Base-by-base conservation (phyloP, 345 rosid genomes). In the Aurinia saxatilis region DNA sequence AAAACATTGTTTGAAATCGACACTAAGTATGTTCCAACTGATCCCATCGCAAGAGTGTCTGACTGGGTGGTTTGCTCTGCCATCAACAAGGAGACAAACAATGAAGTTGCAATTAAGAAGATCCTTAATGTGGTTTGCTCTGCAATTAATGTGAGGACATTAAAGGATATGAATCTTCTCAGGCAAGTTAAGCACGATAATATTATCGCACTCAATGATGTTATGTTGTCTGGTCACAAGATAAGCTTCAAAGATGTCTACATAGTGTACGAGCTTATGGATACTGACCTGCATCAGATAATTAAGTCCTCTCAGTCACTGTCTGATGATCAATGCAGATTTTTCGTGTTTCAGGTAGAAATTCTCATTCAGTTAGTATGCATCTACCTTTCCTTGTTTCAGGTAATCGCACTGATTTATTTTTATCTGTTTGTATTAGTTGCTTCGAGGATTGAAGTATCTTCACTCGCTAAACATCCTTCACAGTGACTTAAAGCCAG, bases 31-130 rank as follows among this genome's bases (percentile, higher is more conserved):
- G 38, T 86, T 57, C 91, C 95, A 3, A 84, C 86, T 71, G 82
- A 86, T 73, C 95, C 96, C 2, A 70, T 88, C 17, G 96, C 90
- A 9, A 74, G 84, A 39, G 96, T 90, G 40, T 90, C 93, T 6
- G 84, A 84, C 44, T 90, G 96, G 8, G 73, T 85, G 7, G 93
- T 88, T 14, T 88, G 90, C 70, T 85, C 96, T 62, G 80, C 93
- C 14, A 60, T 79, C 57, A 84, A 88, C 67, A 73, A 55, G 15
- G 90, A 85, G 41, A 80, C 80, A 23, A 79, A 78, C 8, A 89
- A 86, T 63, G 82, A 71, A 73, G 91, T 86, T 62, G 53, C 53
- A 3, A 60, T 60, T 6, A 58, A 30, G 11, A 57, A 57, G 50
- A 57, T 57, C 8, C 6, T 15, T 5, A 57, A 83, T 68, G 93